A percentile compares a stretch with the other conserved stretches of the same genome.
Evolutionary conservation across 2,329 filamentous ascomycete species (phyloP).

Genomic region (Grosmannia huntii): DNA sequence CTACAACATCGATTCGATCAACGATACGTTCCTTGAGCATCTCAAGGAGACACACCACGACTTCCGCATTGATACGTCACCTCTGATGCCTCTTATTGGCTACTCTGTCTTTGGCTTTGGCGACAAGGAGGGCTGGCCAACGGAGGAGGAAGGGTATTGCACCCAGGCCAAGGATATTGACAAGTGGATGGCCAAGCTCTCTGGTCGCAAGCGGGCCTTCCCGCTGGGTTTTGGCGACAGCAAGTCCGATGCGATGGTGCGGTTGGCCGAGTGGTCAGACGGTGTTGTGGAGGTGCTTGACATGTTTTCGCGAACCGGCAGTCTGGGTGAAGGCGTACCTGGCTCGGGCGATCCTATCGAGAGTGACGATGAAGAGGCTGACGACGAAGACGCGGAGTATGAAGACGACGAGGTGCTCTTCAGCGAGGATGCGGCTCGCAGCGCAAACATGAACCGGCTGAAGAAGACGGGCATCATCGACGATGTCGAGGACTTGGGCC

Average conservation of each 20-base stretch:
- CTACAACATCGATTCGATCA: slow-evolving; percentile 90
- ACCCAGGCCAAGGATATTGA: slow-evolving; percentile 85
- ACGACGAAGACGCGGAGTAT: slow-evolving; percentile 59
- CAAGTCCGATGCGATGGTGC: slow-evolving; percentile 51
- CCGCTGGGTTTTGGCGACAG: slow-evolving; percentile 81
- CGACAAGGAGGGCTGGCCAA: slow-evolving; percentile 83
- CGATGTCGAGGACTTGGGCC: slow-evolving; percentile 76
- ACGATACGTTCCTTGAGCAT: slow-evolving; percentile 78
- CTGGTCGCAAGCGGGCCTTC: slow-evolving; percentile 71
- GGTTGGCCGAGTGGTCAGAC: slow-evolving; percentile 63
- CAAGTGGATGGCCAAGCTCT: slow-evolving; percentile 95
- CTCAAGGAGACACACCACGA: slow-evolving; percentile 90
- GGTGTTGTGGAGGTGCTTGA: slow-evolving; percentile 62
- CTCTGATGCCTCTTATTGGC: slow-evolving; percentile 62
- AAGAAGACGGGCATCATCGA: slow-evolving; percentile 43
- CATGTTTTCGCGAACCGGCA: slow-evolving; percentile 47
- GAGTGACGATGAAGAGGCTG: slow-evolving; percentile 63
- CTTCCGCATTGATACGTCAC: slow-evolving; percentile 86
- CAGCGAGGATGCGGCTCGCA: slow-evolving; percentile 28
- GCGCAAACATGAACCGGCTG: slow-evolving; percentile 23
- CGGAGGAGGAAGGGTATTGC: slow-evolving; percentile 81
- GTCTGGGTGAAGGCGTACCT: slow-evolving; percentile 50
- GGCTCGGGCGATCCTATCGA: slow-evolving; percentile 77
- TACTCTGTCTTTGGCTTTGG: slow-evolving; percentile 94
- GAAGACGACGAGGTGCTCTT: slow-evolving; percentile 46